phyloP scores from a whole-genome alignment of 306 rosid genomes.

The Gynostemma pentaphyllum region DNA sequence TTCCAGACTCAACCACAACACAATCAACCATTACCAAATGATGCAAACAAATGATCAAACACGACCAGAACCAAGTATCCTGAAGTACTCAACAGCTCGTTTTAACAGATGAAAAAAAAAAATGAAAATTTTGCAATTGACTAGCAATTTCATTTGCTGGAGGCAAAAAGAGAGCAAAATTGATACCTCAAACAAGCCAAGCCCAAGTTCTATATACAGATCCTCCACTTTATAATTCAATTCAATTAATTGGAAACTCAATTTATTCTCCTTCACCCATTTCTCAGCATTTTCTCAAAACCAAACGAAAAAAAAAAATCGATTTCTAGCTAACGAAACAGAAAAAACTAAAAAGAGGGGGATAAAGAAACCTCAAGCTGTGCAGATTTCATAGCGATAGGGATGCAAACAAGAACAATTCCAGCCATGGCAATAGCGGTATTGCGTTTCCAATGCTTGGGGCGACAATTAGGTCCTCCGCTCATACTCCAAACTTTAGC shows the following conservation, averaged over 20 bases:
- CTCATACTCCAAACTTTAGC: constrained; percentile 88
- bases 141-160: background rate
- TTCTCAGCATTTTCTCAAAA: background rate
- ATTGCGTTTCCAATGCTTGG: constrained; percentile 94
- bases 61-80: background rate
- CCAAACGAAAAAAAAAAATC: background rate
- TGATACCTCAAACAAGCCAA: background rate
- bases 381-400: constrained; percentile 90
- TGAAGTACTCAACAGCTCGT: background rate
- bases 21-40: background rate
- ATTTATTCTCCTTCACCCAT: background rate
- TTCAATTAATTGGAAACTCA: background rate
- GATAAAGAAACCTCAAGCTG: constrained; percentile 62
- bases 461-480: constrained; percentile 90
- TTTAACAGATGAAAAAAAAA: background rate
- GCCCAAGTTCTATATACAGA: background rate
- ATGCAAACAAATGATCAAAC: background rate
- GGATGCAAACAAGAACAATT: constrained; percentile 75
- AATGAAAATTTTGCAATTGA: background rate
- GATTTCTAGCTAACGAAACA: background rate
- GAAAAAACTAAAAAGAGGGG: background rate
- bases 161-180: background rate
- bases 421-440: constrained; percentile 91
- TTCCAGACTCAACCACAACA: background rate
- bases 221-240: background rate